phyloP scores from a whole-genome alignment of 1,139 yeast genomes.

The Debaryomyces udenii region DNA sequence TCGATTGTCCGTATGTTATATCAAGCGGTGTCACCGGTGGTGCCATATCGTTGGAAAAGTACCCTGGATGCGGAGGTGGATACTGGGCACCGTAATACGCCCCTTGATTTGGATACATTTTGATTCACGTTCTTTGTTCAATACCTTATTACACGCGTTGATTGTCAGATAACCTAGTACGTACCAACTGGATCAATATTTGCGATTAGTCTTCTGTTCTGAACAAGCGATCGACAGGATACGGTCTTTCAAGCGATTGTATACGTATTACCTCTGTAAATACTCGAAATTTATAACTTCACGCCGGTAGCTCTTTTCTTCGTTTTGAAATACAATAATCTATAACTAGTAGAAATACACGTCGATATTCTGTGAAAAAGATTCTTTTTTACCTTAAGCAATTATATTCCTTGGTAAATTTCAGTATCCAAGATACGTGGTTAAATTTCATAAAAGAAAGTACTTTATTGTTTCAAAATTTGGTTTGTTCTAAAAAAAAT shows the following conservation, averaged over 20 bases:
- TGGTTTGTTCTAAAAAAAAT: not conserved
- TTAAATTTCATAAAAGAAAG: not conserved
- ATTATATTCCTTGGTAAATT: not conserved
- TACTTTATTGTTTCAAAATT: not conserved
- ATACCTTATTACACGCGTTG: not conserved
- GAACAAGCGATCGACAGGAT: not conserved
- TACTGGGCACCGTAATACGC: conserved; percentile 10
- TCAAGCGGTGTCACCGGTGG: conserved; percentile 52
- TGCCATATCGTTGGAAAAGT: conserved; percentile 8
- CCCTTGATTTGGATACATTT: conserved; percentile 13
- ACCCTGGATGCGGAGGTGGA: conserved; percentile 5
- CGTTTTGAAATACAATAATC: no score
- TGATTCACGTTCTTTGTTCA: not conserved
- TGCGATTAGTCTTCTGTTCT: not conserved
- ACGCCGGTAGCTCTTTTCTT: no score
- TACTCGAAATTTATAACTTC: no score
- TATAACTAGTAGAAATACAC: no score
- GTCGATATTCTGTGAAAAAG: no score
- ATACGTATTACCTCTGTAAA: not conserved
- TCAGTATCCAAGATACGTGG: not conserved
- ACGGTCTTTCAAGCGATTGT: conserved; percentile 1
- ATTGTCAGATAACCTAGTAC: not conserved
- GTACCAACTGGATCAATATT: no score
- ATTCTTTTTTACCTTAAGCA: no score
- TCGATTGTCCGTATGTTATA: conserved; percentile 57